Percentiles rank a stretch among this genome's conserved stretches.
These are phyloP conservation scores for Fraxinus dipetala DNA, from an alignment of 305 asterid species.

Conservation along the genomic window DNA sequence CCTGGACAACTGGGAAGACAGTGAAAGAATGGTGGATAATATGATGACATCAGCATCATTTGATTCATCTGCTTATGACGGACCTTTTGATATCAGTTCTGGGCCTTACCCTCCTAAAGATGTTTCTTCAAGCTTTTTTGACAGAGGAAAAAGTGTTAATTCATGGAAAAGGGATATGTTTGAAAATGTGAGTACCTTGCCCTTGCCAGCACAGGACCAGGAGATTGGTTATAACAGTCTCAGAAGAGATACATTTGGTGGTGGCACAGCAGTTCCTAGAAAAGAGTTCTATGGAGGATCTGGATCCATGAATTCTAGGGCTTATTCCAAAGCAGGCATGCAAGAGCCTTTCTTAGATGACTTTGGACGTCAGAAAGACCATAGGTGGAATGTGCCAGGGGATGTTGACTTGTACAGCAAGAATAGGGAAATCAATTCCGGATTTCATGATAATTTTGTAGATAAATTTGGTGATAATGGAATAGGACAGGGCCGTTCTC, in stretches of 20 bases:
- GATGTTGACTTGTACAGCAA: constrained; percentile 55
- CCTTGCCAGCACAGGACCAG: constrained; percentile 46
- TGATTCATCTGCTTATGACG: constrained; percentile 47
- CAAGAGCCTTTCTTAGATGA: constrained; percentile 64
- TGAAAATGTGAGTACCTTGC: constrained; percentile 50
- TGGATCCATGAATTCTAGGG: constrained; percentile 56
- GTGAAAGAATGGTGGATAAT: constrained; percentile 78
- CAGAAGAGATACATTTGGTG: constrained; percentile 53
- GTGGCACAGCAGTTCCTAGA: constrained; percentile 53
- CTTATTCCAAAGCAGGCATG: constrained; percentile 41
- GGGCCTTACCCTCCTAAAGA: constrained; percentile 59
- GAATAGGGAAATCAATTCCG: constrained; percentile 57
- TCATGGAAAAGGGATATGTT: constrained; percentile 74
- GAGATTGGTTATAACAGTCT: constrained; percentile 65
- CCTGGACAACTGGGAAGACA: constrained; percentile 81
- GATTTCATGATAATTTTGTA: constrained; percentile 48
- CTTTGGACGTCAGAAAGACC: constrained; percentile 60
- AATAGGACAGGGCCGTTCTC: constrained; percentile 60
- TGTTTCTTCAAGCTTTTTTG: constrained; percentile 48
- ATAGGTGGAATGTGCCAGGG: constrained; percentile 63
- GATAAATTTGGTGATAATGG: constrained; percentile 66
- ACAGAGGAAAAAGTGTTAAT: constrained; percentile 55
- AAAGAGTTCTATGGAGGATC: constrained; percentile 64
- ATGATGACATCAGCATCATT: constrained; percentile 49
- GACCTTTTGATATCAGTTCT: constrained; percentile 55